Evolutionary conservation across 495 filamentous ascomycete genomes (phyloP), one percentile per base, ranked within the genome.

Genomic region (Barbatosphaeria neglecta): DNA sequence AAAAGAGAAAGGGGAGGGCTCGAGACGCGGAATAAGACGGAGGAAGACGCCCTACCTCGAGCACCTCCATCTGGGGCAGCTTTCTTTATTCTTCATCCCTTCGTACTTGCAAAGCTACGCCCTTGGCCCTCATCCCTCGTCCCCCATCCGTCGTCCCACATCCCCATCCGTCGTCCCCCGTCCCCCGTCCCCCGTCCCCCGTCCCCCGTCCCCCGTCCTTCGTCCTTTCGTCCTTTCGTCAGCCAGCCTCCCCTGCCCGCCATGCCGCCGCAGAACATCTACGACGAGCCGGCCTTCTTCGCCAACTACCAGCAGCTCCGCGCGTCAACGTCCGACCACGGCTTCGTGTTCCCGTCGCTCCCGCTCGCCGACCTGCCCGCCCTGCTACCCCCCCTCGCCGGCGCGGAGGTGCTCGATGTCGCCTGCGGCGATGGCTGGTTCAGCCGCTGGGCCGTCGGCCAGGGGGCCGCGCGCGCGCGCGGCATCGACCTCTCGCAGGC

Each of bases 401-500:
- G 47, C 19, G 41, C 51, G 1, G 25, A 35, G 11, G 50, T 65
- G 10, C 54, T 68, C n/a, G 63, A 68, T 38, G 47, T 67, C 10
- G 65, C 60, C 16, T 67, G 65, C 43, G 63, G 61, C 15, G 57
- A 61, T 50, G 66, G 66, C 13, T 66, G 61, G 60, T 61, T 62
- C 22, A 52, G 58, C 38, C 60, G 65, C 27, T 65, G 59, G 43
- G 53, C 61, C 5, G 46, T 51, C 39, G 55, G 56, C 11, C 47
- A 47, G 2, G 63, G 59, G 4, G 61, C 63, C 13, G 41, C 19
- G 5, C 41, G 43, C 13, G 63, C 66, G 28, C 54, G 31, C 17
- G 61, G 52, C 7, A 55, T 69, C 27, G 66, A 69, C 24, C 19
- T 69, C 1, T 69, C 66, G 6, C 39, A 57, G 20, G 63, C 58